phyloP scores from a whole-genome alignment of 257 asterid genomes.

The Jaltomata sinuosa region DNA sequence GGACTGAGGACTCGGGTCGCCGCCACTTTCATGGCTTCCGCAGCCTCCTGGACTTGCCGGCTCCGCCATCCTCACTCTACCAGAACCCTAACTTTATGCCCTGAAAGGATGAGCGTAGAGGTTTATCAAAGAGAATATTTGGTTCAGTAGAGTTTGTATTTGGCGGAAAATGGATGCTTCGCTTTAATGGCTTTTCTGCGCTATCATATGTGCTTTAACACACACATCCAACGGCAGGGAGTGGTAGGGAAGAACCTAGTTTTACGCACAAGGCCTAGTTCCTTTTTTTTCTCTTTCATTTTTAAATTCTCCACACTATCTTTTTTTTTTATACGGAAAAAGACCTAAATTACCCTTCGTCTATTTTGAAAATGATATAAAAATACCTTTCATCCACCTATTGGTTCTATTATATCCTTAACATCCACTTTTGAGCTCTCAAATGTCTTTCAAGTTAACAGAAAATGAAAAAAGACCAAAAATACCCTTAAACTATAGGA shows the following conservation, averaged over 20 bases:
- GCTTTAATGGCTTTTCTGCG: background rate
- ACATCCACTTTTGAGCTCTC: too few relatives aligned
- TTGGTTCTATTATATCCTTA: too few relatives aligned
- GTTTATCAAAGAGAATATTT: background rate
- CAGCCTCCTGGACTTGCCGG: constrained; percentile 46
- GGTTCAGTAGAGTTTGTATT: background rate
- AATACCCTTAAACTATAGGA: too few relatives aligned
- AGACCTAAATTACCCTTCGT: too few relatives aligned
- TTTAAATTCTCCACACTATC: too few relatives aligned
- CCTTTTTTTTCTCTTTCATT: too few relatives aligned
- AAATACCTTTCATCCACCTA: too few relatives aligned
- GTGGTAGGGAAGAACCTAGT: background rate
- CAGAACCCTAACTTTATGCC: constrained; percentile 35
- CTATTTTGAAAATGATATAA: too few relatives aligned
- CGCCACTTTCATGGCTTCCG: constrained; percentile 48
- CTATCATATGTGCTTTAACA: background rate
- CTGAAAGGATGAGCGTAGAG: too few relatives aligned
- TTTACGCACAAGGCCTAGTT: background rate
- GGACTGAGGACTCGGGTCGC: constrained; percentile 66
- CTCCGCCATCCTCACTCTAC: constrained; percentile 14
- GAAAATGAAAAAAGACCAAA: too few relatives aligned
- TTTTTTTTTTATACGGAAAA: too few relatives aligned
- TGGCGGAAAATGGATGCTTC: constrained; percentile 2
- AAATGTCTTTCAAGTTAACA: too few relatives aligned
- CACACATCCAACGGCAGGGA: background rate